Evolutionary conservation across 306 rosid species (phyloP).

Genomic region (Castanea sativa): DNA sequence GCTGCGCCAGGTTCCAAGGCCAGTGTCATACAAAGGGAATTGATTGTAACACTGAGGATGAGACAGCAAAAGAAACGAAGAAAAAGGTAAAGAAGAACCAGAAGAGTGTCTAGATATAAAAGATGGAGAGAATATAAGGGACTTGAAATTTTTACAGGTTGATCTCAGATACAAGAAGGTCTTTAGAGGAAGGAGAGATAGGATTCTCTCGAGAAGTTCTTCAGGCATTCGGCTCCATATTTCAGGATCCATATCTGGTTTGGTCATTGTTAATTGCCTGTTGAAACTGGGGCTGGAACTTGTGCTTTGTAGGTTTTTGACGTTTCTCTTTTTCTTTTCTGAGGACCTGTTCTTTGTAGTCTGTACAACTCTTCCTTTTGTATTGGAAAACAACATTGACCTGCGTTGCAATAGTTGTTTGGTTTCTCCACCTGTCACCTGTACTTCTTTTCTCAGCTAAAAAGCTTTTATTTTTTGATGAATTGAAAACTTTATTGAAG

Average conservation of each 20-base stretch:
- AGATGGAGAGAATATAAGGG: conserved; percentile 65
- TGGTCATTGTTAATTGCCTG: not conserved
- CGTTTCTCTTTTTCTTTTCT: too few relatives aligned
- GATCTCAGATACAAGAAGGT: conserved; percentile 61
- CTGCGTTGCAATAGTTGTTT: too few relatives aligned
- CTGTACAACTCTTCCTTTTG: too few relatives aligned
- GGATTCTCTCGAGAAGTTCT: conserved; percentile 66
- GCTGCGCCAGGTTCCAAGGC: conserved; percentile 57
- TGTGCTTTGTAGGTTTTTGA: too few relatives aligned
- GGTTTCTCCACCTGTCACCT: too few relatives aligned
- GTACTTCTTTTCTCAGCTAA: too few relatives aligned
- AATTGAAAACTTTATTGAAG: too few relatives aligned
- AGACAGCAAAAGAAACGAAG: conserved; percentile 72
- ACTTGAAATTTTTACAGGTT: conserved; percentile 71
- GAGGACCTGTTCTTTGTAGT: too few relatives aligned
- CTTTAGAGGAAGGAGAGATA: conserved; percentile 70
- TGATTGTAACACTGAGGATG: conserved; percentile 69
- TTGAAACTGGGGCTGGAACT: too few relatives aligned
- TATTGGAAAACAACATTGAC: too few relatives aligned
- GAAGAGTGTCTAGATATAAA: conserved; percentile 61
- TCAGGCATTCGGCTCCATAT: conserved; percentile 79
- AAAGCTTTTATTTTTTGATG: too few relatives aligned
- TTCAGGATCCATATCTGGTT: conserved; percentile 56
- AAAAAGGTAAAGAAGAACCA: conserved; percentile 38
- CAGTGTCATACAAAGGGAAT: conserved; percentile 68